Percentiles rank a stretch among this genome's conserved stretches.
Evolutionary conservation across 345 rosid species (phyloP).

Genomic region (Lepidium aucheri): DNA sequence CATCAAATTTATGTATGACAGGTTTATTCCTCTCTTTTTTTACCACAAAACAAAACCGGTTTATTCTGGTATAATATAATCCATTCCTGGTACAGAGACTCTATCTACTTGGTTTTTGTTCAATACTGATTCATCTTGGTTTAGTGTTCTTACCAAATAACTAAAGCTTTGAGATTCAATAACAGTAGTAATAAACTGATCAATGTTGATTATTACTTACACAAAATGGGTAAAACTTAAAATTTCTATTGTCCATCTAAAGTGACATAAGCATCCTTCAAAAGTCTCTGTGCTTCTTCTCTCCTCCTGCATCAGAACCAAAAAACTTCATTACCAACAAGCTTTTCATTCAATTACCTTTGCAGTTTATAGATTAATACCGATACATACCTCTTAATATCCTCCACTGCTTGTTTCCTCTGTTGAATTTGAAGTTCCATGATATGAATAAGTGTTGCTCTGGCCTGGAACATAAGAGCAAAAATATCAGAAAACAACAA

Average conservation of each 20-base stretch:
- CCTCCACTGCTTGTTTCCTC: constrained; percentile 86
- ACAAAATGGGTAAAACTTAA: background rate
- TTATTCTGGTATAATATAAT: background rate
- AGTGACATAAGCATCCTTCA: constrained; percentile 66
- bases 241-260: constrained; percentile 41
- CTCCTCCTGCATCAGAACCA: constrained; percentile 48
- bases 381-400: constrained; percentile 63
- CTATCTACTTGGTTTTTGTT: background rate
- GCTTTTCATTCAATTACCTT: background rate
- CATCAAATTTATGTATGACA: background rate
- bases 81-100: background rate
- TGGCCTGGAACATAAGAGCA: constrained; percentile 45
- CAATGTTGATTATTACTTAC: background rate
- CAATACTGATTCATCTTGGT: background rate
- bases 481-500: background rate
- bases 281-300: constrained; percentile 70
- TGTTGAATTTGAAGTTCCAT: constrained; percentile 82
- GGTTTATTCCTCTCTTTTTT: background rate
- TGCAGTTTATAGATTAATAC: background rate
- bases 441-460: constrained; percentile 89
- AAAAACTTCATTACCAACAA: background rate
- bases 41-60: background rate
- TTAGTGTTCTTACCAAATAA: background rate
- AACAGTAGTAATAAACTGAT: background rate
- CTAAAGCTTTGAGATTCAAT: background rate